A percentile compares a stretch with the other conserved stretches of the same genome.
These are phyloP conservation scores for Tylopilus sp. DNA, from an alignment of 1,284 basidiomycete genomes.

Conservation along the genomic window DNA sequence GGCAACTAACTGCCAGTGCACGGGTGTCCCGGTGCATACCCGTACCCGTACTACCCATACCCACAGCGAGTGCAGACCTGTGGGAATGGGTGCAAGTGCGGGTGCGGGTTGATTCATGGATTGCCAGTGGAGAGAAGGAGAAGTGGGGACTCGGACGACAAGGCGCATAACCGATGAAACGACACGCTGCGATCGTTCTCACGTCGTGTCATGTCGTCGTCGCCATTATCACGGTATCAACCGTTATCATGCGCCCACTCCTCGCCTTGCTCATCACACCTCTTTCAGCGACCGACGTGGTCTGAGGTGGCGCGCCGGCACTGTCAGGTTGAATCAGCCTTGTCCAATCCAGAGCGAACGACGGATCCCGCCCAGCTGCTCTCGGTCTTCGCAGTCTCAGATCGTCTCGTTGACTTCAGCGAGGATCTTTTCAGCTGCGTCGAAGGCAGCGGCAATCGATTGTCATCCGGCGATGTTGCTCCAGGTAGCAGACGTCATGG, in stretches of 20 bases:
- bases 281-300: conserved; percentile 83
- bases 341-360: conserved; percentile 89
- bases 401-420: conserved; percentile 91
- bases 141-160: too few relatives aligned
- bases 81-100: too few relatives aligned
- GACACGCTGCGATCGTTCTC: too few relatives aligned
- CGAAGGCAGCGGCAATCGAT: conserved; percentile 67
- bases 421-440: conserved; percentile 79
- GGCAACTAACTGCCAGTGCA: too few relatives aligned
- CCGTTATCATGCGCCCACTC: conserved; percentile 82
- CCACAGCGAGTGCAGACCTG: too few relatives aligned
- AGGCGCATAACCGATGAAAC: too few relatives aligned
- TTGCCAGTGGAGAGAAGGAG: too few relatives aligned
- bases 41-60: too few relatives aligned
- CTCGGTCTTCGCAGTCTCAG: conserved; percentile 83
- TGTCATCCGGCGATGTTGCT: conserved; percentile 57
- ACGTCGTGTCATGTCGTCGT: too few relatives aligned
- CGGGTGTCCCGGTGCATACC: too few relatives aligned
- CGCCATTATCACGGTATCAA: too few relatives aligned
- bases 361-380: conserved; percentile 78
- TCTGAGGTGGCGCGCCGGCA: conserved; percentile 86
- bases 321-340: conserved; percentile 91
- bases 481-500: conserved; percentile 1
- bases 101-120: too few relatives aligned
- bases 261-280: conserved; percentile 85